Evolutionary conservation across 306 rosid genomes (phyloP), one percentile per base, ranked within the genome.

Genomic region (Abrus pulchellus): DNA sequence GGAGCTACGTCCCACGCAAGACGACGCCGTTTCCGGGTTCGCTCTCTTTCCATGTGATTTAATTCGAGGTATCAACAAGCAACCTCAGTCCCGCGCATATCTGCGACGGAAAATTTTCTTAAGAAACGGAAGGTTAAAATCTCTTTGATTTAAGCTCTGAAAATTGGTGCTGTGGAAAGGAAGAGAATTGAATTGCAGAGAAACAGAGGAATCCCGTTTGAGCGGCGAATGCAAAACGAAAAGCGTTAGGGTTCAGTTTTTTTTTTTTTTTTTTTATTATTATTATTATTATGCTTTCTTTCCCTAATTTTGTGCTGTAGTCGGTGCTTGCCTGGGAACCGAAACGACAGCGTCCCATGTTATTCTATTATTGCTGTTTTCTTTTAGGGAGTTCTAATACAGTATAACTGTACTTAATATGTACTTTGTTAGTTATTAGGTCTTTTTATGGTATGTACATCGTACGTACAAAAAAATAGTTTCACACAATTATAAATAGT

Each of bases 1-100:
- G 94, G 96, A 27, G 92, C 88, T 5, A 79, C 87, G 84, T 94
- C 98, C 97, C 98, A 91, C 0, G 91, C 84, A 29, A 91, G 86
- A 59, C 98, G 92, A 79, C 97, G 93, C 44, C 98, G 88, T 85
- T 94, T 94, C 52, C 92, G 80, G 7, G 81, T 85, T 78, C 93
- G 91, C 43, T 86, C 94, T 79, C 85, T 85, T 80, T 88, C 92
- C 97, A 87, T 88, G 44, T 80, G 70, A 65, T 76, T 85, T 7
- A 82, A 7, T 85, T 80, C 87, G 20, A 67, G 4, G 50, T 6
- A 44, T 36, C 40, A 6, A 43, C 6, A 6, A 43, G 8, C 7
- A 43, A 43, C 6, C 47, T 67, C 63, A 54, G 36, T 36, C 20
- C 49, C 14, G 52, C 34, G 9, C 38, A 53, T 72, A 53, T 52